Base-by-base conservation (phyloP, 805 yeast species). In the Spathaspora passalidarum region DNA sequence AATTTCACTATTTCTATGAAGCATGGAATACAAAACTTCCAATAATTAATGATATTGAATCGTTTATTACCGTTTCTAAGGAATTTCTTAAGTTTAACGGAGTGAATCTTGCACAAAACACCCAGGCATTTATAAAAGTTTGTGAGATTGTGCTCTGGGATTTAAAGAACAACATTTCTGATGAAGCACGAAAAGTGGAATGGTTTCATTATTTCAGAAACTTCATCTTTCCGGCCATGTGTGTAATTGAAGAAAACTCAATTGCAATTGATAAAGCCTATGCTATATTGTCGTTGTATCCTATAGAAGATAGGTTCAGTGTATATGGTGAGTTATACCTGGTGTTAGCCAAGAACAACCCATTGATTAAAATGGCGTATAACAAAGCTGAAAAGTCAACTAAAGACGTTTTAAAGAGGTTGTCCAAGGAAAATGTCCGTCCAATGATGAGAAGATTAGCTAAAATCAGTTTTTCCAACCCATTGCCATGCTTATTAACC, bases 271-370 rank as follows among this genome's bases (percentile, higher is more conserved):
- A 81, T 49, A 84, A 80, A 49, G 77, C 88, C 0, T 88, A 66
- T 56, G 61, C 67, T 6, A 56, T 89, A 0, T 57, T 92, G 49
- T 60, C 70, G 7, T 54, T 61, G 26, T 88, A 75, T 56, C 69
- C 88, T 2, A 57, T 80, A 32, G 86, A 85, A 43, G 75, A 73
- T 46, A 73, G 97, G 40, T 91, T 79, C 62, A 81, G 84, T 47
- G 62, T 92, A 16, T 91, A 91, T 60, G 94, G 96, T 32, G 96
- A 90, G 54, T 75, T 88, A 59, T 72, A 78, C 43, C 76, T 74
- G 29, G 80, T 76, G 3, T 61, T 80, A 3, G 71, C 83, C 2
- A 85, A 85, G 55, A 79, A 75, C 47, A 69, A 76, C 45, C 70
- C 80, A 0, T 69, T 70, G 16, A 71, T 87, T 5, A 84, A 81